Conservation (phyloP, 768 basidiomycete genomes). For the Hygrophorus pudorinus region DNA sequence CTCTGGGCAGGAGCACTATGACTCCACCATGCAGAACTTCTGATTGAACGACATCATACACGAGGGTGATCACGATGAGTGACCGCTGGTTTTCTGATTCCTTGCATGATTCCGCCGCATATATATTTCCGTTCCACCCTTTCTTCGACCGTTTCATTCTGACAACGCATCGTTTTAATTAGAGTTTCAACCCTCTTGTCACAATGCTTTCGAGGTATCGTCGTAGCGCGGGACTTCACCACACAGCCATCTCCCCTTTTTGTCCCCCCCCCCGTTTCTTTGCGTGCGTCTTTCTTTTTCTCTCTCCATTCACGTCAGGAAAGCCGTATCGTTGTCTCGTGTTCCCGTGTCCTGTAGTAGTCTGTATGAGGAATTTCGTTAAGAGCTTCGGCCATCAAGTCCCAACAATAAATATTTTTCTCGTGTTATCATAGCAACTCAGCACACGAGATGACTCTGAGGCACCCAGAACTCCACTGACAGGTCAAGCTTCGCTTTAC, state of each 20-base stretch:
- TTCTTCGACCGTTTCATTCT: not conserved
- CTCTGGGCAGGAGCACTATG: conserved; percentile 1
- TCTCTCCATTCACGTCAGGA: not conserved
- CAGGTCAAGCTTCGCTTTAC: too few species aligned
- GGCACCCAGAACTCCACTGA: too few species aligned
- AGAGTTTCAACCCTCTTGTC: not conserved
- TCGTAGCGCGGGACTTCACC: not conserved
- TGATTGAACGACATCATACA: not conserved
- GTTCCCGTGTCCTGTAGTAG: not conserved
- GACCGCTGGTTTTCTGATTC: not conserved
- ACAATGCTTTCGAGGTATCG: conserved; percentile 1
- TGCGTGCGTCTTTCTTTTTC: not conserved
- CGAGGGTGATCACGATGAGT: not conserved
- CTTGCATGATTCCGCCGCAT: not conserved
- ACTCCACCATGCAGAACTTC: conserved; percentile 5
- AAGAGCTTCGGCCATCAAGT: conserved; percentile 5
- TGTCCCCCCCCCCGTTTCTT: not conserved
- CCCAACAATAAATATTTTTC: conserved; percentile 2
- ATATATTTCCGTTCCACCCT: not conserved
- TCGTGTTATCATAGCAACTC: not conserved
- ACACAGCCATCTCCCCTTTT: not conserved
- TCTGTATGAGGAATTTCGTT: not conserved
- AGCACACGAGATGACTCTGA: too few species aligned
- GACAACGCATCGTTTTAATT: not conserved
- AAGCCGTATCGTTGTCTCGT: not conserved